These are phyloP conservation scores for Neodidymelliopsis sp. DNA, from an alignment of 2,329 filamentous ascomycete species.

Conservation along the genomic window DNA sequence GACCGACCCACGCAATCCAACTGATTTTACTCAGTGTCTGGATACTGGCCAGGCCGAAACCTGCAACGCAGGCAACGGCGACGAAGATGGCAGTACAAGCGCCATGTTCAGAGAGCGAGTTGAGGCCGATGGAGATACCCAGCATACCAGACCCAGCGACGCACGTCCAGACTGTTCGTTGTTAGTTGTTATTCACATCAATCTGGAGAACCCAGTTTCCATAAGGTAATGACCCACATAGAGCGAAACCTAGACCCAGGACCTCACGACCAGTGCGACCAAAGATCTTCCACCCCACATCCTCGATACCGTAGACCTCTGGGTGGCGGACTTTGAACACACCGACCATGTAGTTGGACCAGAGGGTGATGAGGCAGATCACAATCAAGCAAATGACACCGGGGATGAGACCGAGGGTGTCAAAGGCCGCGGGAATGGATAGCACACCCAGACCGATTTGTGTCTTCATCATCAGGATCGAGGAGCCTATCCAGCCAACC, in stretches of 20 bases:
- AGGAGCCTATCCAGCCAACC: constrained; percentile 28
- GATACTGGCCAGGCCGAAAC: constrained; percentile 60
- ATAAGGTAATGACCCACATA: constrained; percentile 40
- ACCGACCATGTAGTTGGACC: constrained; percentile 58
- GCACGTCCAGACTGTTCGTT: constrained; percentile 25
- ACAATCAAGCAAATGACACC: constrained; percentile 54
- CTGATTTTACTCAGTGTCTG: constrained; percentile 68
- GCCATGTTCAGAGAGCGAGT: constrained; percentile 65
- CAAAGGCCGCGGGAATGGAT: constrained; percentile 55
- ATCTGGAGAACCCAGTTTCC: constrained; percentile 44
- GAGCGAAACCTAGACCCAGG: constrained; percentile 42
- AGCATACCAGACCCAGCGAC: constrained; percentile 63
- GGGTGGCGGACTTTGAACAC: constrained; percentile 61
- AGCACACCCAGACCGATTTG: constrained; percentile 50
- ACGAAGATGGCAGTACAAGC: constrained; percentile 65
- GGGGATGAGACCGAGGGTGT: constrained; percentile 56
- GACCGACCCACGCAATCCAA: constrained; percentile 50
- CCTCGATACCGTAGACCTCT: constrained; percentile 64
- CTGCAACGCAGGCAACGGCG: constrained; percentile 56
- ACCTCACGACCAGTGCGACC: constrained; percentile 60
- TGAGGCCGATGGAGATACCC: constrained; percentile 65
- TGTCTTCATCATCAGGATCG: constrained; percentile 34
- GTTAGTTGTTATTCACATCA: constrained; percentile 42
- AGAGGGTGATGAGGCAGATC: constrained; percentile 54
- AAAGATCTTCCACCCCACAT: constrained; percentile 61